A percentile compares a stretch with the other conserved stretches of the same genome.
These are phyloP conservation scores for Cryptococcus depauperatus DNA, from an alignment of 1,284 basidiomycete genomes.

Conservation along the genomic window DNA sequence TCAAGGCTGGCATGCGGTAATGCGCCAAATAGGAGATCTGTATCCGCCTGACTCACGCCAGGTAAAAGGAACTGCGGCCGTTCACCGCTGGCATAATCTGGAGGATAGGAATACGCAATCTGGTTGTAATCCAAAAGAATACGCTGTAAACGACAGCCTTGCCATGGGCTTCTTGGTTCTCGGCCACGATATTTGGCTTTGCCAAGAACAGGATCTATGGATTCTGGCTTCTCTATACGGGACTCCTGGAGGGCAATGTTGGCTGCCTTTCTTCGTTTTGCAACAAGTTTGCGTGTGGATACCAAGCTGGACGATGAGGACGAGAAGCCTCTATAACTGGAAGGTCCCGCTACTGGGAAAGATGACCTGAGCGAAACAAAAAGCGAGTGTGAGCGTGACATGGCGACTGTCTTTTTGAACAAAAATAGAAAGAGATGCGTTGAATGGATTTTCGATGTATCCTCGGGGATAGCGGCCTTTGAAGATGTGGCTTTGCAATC, in stretches of 20 bases:
- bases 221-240: slow-evolving; percentile 8
- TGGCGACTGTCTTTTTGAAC: not conserved
- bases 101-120: slow-evolving; percentile 33
- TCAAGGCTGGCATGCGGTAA: slow-evolving; percentile 34
- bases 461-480: not conserved
- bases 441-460: not conserved
- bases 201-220: slow-evolving; percentile 23
- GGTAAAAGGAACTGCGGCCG: slow-evolving; percentile 29
- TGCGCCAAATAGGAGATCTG: slow-evolving; percentile 35
- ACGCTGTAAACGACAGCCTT: slow-evolving; percentile 24
- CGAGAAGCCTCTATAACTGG: slow-evolving; percentile 14
- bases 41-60: slow-evolving; percentile 30
- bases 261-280: slow-evolving; percentile 23
- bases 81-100: slow-evolving; percentile 30
- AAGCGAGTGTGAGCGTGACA: slow-evolving; percentile 2
- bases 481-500: not conserved
- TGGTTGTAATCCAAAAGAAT: slow-evolving; percentile 12
- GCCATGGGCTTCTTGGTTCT: slow-evolving; percentile 15
- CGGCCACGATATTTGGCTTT: slow-evolving; percentile 9
- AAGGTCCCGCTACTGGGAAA: slow-evolving; percentile 2
- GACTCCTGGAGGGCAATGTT: slow-evolving; percentile 21
- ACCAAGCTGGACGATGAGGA: slow-evolving; percentile 17
- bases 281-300: slow-evolving; percentile 18
- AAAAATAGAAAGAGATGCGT: not conserved
- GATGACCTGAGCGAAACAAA: slow-evolving; percentile 3